A percentile compares a stretch with the other conserved stretches of the same genome.
These are phyloP conservation scores for Fulvia fulva DNA, from an alignment of 2,329 filamentous ascomycete genomes.

Conservation along the genomic window DNA sequence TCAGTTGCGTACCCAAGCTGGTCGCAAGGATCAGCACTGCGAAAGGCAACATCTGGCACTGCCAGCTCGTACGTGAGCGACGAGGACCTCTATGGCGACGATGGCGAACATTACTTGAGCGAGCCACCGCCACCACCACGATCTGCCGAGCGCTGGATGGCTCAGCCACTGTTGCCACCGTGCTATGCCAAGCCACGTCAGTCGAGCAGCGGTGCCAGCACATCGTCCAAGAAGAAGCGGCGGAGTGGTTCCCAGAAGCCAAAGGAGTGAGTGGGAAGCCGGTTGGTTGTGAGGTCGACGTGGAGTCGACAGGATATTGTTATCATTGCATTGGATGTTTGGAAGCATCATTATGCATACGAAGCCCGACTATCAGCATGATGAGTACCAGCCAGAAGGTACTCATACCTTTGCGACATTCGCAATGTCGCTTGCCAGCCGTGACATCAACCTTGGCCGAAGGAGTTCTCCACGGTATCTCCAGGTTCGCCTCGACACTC, in stretches of 20 bases:
- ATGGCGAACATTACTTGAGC: constrained; percentile 30
- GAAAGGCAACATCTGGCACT: constrained; percentile 15
- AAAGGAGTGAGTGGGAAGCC: constrained; percentile 14
- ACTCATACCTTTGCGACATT: neutral
- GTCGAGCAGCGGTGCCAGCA: constrained; percentile 16
- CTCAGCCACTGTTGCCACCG: constrained; percentile 29
- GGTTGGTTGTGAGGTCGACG: neutral
- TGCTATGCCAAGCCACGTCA: constrained; percentile 21
- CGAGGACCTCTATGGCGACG: constrained; percentile 36
- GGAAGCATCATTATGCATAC: neutral
- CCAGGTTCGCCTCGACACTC: neutral
- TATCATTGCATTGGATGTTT: neutral
- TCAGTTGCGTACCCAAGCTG: constrained; percentile 20
- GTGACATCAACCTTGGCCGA: neutral
- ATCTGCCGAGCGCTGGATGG: constrained; percentile 33
- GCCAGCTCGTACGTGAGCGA: constrained; percentile 37
- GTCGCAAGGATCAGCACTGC: constrained; percentile 14
- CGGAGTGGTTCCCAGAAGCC: constrained; percentile 14
- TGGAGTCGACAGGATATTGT: neutral
- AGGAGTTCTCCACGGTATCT: neutral
- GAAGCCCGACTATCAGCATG: neutral
- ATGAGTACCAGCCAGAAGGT: neutral
- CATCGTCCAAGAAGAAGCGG: constrained; percentile 21
- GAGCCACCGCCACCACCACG: constrained; percentile 34
- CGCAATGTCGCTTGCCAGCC: neutral